Conservation (phyloP, 2,329 filamentous ascomycete species). For the Colletotrichum echinochloae region DNA sequence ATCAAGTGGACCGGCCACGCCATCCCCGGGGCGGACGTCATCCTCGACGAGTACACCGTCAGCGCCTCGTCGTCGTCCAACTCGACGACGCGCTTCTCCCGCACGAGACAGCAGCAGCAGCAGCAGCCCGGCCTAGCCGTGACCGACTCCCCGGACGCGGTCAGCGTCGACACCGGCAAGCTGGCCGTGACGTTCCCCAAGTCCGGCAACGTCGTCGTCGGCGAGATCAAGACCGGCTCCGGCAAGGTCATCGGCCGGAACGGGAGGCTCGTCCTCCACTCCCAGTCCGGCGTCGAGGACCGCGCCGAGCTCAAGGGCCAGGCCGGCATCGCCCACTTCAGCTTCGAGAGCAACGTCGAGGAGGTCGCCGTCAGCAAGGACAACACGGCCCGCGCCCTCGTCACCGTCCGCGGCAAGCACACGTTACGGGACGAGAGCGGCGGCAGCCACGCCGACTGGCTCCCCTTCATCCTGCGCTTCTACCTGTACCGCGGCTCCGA, state of each 20-base stretch:
- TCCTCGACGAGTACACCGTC: conserved; percentile 57
- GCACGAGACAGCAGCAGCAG: conserved; percentile 45
- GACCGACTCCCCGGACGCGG: conserved; percentile 41
- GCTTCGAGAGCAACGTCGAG: conserved; percentile 63
- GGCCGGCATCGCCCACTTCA: conserved; percentile 54
- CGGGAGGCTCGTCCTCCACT: conserved; percentile 65
- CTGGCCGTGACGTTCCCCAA: conserved; percentile 57
- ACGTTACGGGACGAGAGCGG: conserved; percentile 44
- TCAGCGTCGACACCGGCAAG: conserved; percentile 60
- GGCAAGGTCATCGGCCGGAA: conserved; percentile 58
- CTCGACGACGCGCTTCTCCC: conserved; percentile 43
- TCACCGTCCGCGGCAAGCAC: conserved; percentile 58
- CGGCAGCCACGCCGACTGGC: conserved; percentile 58
- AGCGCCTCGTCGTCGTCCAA: conserved; percentile 40
- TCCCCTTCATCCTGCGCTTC: conserved; percentile 67
- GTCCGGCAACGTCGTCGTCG: conserved; percentile 54
- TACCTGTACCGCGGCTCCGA: conserved; percentile 70
- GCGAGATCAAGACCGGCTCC: conserved; percentile 52
- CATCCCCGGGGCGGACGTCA: conserved; percentile 55
- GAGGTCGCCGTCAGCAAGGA: conserved; percentile 61
- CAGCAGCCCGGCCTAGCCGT: conserved; percentile 47
- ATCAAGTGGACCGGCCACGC: conserved; percentile 73
- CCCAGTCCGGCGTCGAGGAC: conserved; percentile 60
- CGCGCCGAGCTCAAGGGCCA: conserved; percentile 53
- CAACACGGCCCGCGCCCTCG: conserved; percentile 57